Conservation (phyloP, 1,284 basidiomycete species). For the Mycosarcoma maydis region DNA sequence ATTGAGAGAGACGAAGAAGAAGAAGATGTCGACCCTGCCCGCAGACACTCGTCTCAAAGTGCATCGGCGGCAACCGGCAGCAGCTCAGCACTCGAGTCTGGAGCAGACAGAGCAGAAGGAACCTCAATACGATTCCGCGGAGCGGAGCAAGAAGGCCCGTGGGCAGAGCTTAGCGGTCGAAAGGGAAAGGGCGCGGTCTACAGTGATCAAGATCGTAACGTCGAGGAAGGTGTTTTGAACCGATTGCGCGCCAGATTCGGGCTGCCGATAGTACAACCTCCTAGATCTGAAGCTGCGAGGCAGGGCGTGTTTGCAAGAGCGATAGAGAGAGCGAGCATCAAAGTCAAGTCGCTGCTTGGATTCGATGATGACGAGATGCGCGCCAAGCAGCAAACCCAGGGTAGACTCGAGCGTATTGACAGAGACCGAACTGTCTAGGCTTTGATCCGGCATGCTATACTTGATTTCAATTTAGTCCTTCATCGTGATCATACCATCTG, state of each 20-base stretch:
- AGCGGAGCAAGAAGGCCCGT: conserved; percentile 35
- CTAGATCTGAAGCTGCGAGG: neutral
- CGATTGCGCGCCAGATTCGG: conserved; percentile 26
- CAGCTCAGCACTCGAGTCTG: neutral
- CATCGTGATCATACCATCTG: no score
- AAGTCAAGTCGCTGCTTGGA: conserved; percentile 30
- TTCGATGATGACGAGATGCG: conserved; percentile 33
- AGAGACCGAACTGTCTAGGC: conserved; percentile 31
- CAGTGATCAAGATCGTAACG: conserved; percentile 39
- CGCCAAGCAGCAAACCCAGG: conserved; percentile 36
- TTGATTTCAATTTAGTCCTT: neutral
- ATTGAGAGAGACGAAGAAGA: conserved; percentile 44
- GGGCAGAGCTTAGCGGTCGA: conserved; percentile 37
- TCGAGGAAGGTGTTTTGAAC: conserved; percentile 40
- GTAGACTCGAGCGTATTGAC: conserved; percentile 32
- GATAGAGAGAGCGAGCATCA: conserved; percentile 3
- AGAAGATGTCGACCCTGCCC: conserved; percentile 19
- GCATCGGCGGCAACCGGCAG: neutral
- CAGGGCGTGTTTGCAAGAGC: conserved; percentile 12
- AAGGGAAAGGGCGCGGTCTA: conserved; percentile 41
- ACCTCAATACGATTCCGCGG: conserved; percentile 32
- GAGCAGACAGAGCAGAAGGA: neutral
- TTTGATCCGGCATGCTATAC: neutral
- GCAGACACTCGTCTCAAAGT: neutral
- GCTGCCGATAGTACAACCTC: conserved; percentile 22